Base-by-base conservation (phyloP, 192 early-diverging fungal genomes). In the Linnemannia elongata region DNA sequence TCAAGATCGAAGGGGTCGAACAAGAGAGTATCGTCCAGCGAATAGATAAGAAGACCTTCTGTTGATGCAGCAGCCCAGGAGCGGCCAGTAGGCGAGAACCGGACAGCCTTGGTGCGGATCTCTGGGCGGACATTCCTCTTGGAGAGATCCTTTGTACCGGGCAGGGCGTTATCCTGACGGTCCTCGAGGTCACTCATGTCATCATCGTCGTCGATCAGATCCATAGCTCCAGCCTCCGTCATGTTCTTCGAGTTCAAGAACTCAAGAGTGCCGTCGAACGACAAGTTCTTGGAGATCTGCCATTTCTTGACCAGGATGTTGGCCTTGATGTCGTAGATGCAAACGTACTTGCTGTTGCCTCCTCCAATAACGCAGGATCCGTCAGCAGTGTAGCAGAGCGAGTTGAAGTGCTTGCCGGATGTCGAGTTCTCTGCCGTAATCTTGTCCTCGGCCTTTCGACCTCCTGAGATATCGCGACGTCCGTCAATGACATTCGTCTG, bases 1-100 rank as follows among this genome's bases (percentile, higher is more conserved):
- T 99, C 98, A 6, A 99, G 93, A 90, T 99, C 98, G 88, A 98
- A 99, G 33, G 99, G 99, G 89, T 99, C 99, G 87, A 99, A 99
- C 73, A 96, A 78, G 33, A 99, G 90, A 4, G 92, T 92, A 66
- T 99, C 97, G 83, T 99, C 99, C 47, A 99, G 89, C 22, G 97
- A 96, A 90, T 99, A 99, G 68, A 99, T 94, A 74, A 99, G 79
- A 38, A 99, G 89, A 12, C 99, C 99, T 76, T 99, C 97, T 8
- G 98, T 99, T 20, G 97, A 95, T 12, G 98, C 97, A 0, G 98
- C 96, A 2, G 97, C 97, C 97, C 97, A 99, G 35, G 97, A 93
- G 39, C 97, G 92, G 30, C 97, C 97, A 1, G 97, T 99, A 44
- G 98, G 98, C 2, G 98, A 94, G 89, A 99, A 99, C 30, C 93